Base-by-base conservation (phyloP, 2,329 filamentous ascomycete species). In the Eutypa lata region DNA sequence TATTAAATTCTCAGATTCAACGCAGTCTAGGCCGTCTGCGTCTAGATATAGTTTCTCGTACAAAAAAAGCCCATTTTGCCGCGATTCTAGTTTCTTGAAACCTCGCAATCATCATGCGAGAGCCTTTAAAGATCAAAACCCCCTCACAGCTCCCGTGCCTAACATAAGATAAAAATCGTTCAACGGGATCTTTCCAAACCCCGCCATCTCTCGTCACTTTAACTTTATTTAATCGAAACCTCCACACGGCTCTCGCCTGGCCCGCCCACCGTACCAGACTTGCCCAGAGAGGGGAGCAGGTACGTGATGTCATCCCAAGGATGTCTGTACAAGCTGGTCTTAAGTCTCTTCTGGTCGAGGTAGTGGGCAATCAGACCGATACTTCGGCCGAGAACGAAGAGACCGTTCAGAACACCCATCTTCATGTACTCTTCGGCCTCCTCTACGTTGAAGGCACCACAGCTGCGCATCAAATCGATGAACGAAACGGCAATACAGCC, bases 291-390 rank as follows among this genome's bases (percentile, higher is more conserved):
- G 68, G 91, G 91, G 65, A 96, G 87, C 65, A 96, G 84, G 78
- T 96, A 96, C 63, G 91, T 96, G 72, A 96, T 96, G 74, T 96
- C 92, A 73, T 96, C 94, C 94, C 94, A 97, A 71, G 94, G 94
- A 85, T 96, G 91, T 73, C 94, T 89, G 89, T 99, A 99, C 62
- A 99, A 86, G 73, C 94, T 94, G 69, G 94, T 99, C 69, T 93
- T 89, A 76, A 99, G 84, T 77, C 94, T 87, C 92, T 99, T 99
- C 86, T 99, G 94, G 80, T 99, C 94, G 68, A 99, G 87, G 84
- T 93, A 97, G 79, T 99, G 94, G 70, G 94, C 94, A 88, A 99
- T 99, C 64, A 99, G 83, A 90, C 94, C 94, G 70, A 99, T 99
- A 75, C 86, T 91, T 71, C 94, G 89, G 70, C 94, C 94, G 56